Conservation (phyloP, 768 basidiomycete genomes). For the Rhodocollybia butyracea region DNA sequence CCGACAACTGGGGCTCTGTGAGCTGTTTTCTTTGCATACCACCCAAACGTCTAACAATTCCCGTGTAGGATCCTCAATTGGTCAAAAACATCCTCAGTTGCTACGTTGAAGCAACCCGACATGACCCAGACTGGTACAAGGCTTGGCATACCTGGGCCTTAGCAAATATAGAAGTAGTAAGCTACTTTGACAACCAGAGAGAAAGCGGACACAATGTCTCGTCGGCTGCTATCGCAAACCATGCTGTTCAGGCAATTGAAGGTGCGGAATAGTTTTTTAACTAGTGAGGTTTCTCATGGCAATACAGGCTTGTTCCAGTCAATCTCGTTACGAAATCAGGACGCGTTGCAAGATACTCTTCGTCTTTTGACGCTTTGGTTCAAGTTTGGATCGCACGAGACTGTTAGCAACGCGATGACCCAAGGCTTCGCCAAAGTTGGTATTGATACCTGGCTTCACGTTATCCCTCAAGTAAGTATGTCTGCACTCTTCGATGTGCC, state of each 20-base stretch:
- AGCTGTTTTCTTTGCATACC: constrained; percentile 22
- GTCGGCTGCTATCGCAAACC: constrained; percentile 63
- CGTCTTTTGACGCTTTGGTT: constrained; percentile 96
- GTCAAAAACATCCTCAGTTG: constrained; percentile 80
- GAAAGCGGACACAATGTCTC: constrained; percentile 55
- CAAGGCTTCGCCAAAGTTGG: constrained; percentile 86
- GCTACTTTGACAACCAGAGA: constrained; percentile 71
- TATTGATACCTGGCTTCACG: constrained; percentile 98
- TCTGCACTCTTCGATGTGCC: neutral
- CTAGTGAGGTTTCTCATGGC: constrained; percentile 9
- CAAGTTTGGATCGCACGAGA: constrained; percentile 88
- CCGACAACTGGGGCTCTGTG: constrained; percentile 78
- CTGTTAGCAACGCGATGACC: constrained; percentile 87
- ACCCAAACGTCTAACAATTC: neutral
- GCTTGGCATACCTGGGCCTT: constrained; percentile 99
- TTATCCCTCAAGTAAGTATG: constrained; percentile 84
- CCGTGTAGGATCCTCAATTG: constrained; percentile 51
- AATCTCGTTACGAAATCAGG: constrained; percentile 83
- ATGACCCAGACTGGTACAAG: constrained; percentile 97
- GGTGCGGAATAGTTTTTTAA: constrained; percentile 42
- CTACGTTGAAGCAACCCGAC: constrained; percentile 84
- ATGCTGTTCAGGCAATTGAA: constrained; percentile 91
- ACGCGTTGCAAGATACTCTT: constrained; percentile 92
- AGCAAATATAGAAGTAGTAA: constrained; percentile 92
- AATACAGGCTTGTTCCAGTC: constrained; percentile 88